Percentiles rank a stretch among this genome's conserved stretches.
Evolutionary conservation across 1,284 basidiomycete genomes (phyloP).

Genomic region (Rugosomyces carneus): DNA sequence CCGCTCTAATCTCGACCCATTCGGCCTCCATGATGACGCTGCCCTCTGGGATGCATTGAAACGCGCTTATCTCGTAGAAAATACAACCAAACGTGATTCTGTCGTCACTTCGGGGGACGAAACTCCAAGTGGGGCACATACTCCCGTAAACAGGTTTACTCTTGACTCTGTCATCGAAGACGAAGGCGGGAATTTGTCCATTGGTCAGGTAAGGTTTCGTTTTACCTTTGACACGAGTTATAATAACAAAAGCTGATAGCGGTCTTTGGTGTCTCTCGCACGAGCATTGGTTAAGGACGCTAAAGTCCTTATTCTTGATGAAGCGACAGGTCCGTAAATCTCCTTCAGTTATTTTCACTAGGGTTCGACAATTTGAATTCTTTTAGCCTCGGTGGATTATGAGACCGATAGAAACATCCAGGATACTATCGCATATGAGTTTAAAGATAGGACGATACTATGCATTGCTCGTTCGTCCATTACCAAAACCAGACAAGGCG

Average conservation of each 20-base stretch:
- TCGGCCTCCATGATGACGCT: constrained; percentile 51
- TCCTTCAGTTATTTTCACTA: not conserved
- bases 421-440: constrained; percentile 61
- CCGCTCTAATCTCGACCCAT: constrained; percentile 67
- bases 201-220: too few relatives aligned
- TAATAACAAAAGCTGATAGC: too few relatives aligned
- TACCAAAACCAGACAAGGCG: too few relatives aligned
- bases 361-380: too few relatives aligned
- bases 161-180: constrained; percentile 57
- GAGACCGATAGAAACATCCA: constrained; percentile 73
- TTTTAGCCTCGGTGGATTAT: constrained; percentile 60
- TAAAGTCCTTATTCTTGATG: constrained; percentile 59
- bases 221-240: too few relatives aligned
- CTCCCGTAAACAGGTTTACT: constrained; percentile 30
- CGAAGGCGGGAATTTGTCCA: constrained; percentile 61
- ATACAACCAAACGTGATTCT: constrained; percentile 50
- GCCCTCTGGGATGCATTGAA: constrained; percentile 57
- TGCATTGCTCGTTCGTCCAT: constrained; percentile 63
- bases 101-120: constrained; percentile 32
- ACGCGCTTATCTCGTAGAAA: constrained; percentile 50
- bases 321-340: constrained; percentile 50
- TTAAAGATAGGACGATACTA: constrained; percentile 57
- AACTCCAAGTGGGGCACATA: constrained; percentile 15
- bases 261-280: constrained; percentile 62
- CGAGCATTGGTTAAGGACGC: constrained; percentile 57